These are phyloP conservation scores for Leptodermis oblonga DNA, from an alignment of 257 asterid species.

Conservation along the genomic window DNA sequence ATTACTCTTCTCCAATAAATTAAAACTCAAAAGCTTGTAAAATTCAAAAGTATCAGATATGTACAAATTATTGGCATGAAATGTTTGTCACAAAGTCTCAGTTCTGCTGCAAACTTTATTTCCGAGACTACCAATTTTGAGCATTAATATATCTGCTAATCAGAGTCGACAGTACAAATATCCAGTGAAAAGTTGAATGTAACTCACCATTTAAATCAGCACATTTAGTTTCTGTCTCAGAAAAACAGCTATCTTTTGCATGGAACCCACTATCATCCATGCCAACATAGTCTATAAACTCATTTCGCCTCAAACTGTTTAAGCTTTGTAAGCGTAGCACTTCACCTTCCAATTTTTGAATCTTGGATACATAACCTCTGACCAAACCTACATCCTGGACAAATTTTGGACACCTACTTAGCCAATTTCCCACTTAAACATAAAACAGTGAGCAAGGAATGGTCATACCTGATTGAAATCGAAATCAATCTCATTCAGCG, in stretches of 20 bases:
- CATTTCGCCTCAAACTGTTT: constrained; percentile 35
- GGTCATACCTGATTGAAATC: constrained; percentile 52
- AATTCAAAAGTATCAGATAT: not conserved
- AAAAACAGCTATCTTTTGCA: constrained; percentile 32
- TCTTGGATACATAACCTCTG: constrained; percentile 60
- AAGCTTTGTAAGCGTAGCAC: constrained; percentile 40
- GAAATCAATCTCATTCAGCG: constrained; percentile 49
- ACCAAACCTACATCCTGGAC: constrained; percentile 63
- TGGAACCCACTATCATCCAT: constrained; percentile 49
- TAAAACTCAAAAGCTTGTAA: not conserved
- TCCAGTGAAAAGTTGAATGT: not conserved
- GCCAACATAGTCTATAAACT: constrained; percentile 38
- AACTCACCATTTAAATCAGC: constrained; percentile 57
- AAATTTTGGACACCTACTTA: not conserved
- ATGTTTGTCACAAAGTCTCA: not conserved
- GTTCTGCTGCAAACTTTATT: not conserved
- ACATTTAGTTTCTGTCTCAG: constrained; percentile 46
- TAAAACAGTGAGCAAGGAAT: constrained; percentile 4
- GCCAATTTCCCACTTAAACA: not conserved
- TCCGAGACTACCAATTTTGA: too few relatives aligned
- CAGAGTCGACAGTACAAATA: not conserved
- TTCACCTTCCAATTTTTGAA: constrained; percentile 80
- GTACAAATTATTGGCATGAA: too few relatives aligned
- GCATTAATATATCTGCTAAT: not conserved
- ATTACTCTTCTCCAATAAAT: constrained; percentile 9